phyloP scores from a whole-genome alignment of 345 rosid genomes.

The Triadica sebifera region DNA sequence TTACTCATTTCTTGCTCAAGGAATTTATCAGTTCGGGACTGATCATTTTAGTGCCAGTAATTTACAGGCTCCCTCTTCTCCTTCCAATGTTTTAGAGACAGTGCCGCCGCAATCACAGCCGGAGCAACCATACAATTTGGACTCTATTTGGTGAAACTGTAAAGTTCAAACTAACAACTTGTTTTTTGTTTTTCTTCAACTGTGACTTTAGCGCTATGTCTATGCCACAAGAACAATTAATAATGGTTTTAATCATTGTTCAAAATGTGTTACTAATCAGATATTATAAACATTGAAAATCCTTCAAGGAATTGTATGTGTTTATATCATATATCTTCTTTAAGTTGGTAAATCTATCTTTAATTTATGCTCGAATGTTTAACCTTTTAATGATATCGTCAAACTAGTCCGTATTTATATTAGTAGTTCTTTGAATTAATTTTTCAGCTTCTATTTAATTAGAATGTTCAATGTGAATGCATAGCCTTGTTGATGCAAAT shows the following conservation, averaged over 20 bases:
- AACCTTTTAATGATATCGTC: no score
- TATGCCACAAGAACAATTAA: background rate
- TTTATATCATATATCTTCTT: background rate
- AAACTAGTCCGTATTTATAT: no score
- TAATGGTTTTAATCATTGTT: background rate
- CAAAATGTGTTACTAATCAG: slow-evolving; percentile 1
- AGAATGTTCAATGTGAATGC: no score
- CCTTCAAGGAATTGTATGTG: background rate
- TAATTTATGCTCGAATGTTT: no score
- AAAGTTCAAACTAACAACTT: slow-evolving; percentile 19
- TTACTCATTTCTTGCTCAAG: slow-evolving; percentile 44
- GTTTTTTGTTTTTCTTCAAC: background rate
- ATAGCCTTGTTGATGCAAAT: no score
- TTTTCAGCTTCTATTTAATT: no score
- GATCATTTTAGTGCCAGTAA: slow-evolving; percentile 28
- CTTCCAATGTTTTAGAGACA: slow-evolving; percentile 46
- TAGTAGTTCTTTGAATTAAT: no score
- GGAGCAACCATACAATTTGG: slow-evolving; percentile 83
- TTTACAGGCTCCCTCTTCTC: slow-evolving; percentile 56
- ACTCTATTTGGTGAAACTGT: slow-evolving; percentile 67
- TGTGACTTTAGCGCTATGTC: background rate
- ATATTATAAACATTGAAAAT: background rate
- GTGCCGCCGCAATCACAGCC: slow-evolving; percentile 39
- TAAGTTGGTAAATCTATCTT: no score
- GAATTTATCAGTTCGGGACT: slow-evolving; percentile 25